phyloP scores from a whole-genome alignment of 106 monocot species.

The Phalaenopsis equestris region DNA sequence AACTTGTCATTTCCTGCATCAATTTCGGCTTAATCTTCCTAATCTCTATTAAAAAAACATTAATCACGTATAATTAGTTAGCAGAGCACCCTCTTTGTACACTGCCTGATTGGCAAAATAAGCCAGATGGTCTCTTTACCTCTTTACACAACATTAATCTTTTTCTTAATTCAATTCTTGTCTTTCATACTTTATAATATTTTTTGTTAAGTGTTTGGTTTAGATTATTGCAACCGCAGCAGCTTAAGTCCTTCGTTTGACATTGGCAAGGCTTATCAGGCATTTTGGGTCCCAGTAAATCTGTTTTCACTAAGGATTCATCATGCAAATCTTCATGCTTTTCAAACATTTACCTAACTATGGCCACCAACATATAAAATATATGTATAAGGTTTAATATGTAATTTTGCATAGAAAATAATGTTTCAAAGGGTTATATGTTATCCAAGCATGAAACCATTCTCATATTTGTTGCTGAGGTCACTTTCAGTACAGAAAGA shows the following conservation, averaged over 20 bases:
- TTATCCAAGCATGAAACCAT: background rate
- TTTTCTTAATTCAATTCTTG: no score
- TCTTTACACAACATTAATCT: no score
- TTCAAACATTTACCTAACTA: background rate
- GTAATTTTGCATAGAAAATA: background rate
- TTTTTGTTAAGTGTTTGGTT: no score
- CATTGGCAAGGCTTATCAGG: background rate
- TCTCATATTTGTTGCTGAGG: background rate
- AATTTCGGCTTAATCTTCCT: no score
- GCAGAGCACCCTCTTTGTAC: no score
- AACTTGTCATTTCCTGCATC: no score
- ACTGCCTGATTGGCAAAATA: no score
- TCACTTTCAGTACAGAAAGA: background rate
- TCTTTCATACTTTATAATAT: no score
- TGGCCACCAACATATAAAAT: background rate
- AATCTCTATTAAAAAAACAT: no score
- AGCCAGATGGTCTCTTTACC: no score
- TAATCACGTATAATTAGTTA: no score
- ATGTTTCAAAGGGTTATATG: background rate
- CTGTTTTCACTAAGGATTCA: background rate
- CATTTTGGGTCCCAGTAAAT: background rate
- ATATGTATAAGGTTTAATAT: background rate
- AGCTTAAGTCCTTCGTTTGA: conserved; percentile 2
- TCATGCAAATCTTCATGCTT: background rate
- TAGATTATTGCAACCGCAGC: background rate